Conservation (phyloP, 139 green algal genomes). For the Chlorella sorokiniana region DNA sequence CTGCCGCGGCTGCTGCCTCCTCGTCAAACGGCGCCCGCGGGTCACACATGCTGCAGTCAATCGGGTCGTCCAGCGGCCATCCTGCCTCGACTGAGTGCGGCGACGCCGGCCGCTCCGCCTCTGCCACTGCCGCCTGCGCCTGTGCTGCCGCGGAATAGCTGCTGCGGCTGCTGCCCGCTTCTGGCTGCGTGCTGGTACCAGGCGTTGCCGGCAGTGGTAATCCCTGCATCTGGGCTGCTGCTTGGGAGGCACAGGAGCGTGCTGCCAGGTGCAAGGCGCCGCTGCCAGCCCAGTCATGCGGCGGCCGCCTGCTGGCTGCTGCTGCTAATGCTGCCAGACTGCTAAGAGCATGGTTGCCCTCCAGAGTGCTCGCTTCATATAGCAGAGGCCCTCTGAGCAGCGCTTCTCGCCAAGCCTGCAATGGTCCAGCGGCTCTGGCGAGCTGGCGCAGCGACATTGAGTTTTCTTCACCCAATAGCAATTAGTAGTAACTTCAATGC, state of each 20-base stretch:
- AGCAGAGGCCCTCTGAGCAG: not conserved
- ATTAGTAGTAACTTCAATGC: too few relatives aligned
- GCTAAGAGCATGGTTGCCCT: not conserved
- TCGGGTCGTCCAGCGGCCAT: not conserved
- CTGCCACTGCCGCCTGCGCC: not conserved
- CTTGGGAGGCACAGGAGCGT: not conserved
- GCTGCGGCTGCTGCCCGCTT: not conserved
- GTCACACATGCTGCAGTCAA: conserved; percentile 17
- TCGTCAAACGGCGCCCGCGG: not conserved
- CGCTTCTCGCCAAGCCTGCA: not conserved
- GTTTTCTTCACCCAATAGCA: not conserved
- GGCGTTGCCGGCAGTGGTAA: not conserved
- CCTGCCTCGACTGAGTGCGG: not conserved
- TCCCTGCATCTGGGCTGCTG: not conserved
- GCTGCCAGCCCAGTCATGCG: not conserved
- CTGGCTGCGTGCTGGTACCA: not conserved
- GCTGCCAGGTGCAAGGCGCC: not conserved
- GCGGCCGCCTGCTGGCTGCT: not conserved
- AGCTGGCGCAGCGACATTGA: not conserved
- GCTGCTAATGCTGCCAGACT: not conserved
- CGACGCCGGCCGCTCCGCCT: too few relatives aligned
- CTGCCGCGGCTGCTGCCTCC: not conserved
- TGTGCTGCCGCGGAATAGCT: not conserved
- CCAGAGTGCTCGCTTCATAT: not conserved
- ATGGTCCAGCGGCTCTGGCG: not conserved